Evolutionary conservation across 2,329 filamentous ascomycete genomes (phyloP), one percentile per base, ranked within the genome.

Genomic region (Metarhizium anisopliae): DNA sequence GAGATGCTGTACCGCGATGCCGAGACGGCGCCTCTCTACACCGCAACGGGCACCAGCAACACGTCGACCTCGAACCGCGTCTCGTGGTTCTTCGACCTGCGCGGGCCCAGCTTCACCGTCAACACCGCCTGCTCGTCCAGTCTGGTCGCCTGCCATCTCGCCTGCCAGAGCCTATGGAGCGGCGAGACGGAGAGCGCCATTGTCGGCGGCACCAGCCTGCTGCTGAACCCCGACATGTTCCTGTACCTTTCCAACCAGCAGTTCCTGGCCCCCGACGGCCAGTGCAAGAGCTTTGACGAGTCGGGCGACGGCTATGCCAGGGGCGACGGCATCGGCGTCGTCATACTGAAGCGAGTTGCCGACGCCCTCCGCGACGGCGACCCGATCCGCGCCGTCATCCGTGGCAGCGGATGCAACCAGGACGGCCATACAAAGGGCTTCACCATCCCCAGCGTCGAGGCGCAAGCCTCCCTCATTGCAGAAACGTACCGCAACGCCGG

Each of bases 341-440:
- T 78, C 6, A 55, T 74, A 1, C 55, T 79, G 2, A 77, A 77
- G 61, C 66, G 62, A 1, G 59, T 77, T 0, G 64, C 67, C 13
- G 66, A 72, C 47, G 76, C 76, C 2, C 42, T 77, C 2, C 58
- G 60, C 25, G 73, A 73, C 47, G 68, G 68, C 11, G 72, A 78
- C 59, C 66, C 66, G 0, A 63, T 69, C n/a, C 61, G 65, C 7
- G 64, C 64, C 14, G 59, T 70, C 8, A 64, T 73, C 40, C 62
- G 65, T 5, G 66, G 57, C 1, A 68, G 64, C 4, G 64, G 53
- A 2, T 54, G 63, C 42, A 72, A 71, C 54, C 59, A 60, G 32
- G 73, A 77, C 56, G 75, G 75, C 14, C 65, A 56, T 2, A 60
- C 58, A 10, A 56, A 52, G 43, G 73, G 72, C 1, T 69, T 76